Conservation (phyloP, 2,329 filamentous ascomycete genomes). For the Orbilia javanica region DNA sequence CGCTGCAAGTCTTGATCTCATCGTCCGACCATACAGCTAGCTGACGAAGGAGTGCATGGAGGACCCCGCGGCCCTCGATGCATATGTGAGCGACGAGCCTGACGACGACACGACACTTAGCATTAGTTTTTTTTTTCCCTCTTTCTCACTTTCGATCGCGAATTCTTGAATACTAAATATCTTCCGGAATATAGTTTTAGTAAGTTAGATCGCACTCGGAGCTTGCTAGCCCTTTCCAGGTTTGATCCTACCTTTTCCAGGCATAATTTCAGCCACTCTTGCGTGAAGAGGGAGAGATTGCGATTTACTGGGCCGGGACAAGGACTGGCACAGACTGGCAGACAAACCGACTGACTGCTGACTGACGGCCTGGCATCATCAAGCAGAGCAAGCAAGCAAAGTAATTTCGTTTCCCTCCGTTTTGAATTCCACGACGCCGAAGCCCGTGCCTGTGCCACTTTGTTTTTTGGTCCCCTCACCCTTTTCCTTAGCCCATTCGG, state of each 20-base stretch:
- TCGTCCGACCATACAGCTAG: conserved; percentile 28
- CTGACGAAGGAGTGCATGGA: conserved; percentile 14
- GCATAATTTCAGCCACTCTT: conserved; percentile 5
- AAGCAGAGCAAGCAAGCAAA: too few relatives aligned
- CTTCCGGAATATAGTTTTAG: neutral
- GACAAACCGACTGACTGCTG: too few relatives aligned
- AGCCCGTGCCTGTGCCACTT: conserved; percentile 4
- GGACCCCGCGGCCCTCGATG: conserved; percentile 15
- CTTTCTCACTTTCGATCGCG: neutral
- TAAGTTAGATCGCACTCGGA: conserved; percentile 16
- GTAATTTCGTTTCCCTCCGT: neutral
- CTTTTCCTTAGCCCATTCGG: neutral
- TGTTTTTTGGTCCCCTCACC: too few relatives aligned
- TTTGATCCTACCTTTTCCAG: neutral
- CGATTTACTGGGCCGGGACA: neutral
- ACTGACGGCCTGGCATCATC: neutral
- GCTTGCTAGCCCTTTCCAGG: conserved; percentile 14
- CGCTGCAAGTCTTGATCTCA: conserved; percentile 23
- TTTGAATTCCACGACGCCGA: conserved; percentile 7
- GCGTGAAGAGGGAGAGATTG: neutral
- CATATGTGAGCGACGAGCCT: conserved; percentile 24
- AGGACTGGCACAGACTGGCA: neutral
- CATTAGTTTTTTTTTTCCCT: neutral
- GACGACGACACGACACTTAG: conserved; percentile 17
- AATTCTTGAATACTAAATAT: neutral